Conservation (phyloP, 257 asterid species). For the Forsythia suspensa region DNA sequence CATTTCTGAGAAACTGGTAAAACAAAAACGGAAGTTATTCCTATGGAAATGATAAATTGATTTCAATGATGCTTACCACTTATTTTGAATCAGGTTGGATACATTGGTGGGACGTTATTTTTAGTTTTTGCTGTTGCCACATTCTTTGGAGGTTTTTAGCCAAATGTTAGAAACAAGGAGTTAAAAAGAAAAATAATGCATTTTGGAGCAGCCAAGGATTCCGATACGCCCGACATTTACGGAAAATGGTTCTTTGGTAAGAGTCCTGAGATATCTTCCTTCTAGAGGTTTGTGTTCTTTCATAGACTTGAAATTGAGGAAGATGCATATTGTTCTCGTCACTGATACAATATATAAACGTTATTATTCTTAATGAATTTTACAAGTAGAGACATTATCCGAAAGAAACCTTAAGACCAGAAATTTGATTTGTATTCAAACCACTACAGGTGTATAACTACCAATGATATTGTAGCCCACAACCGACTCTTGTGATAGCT, state of each 20-base stretch:
- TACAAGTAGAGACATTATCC: too few species aligned
- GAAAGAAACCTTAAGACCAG: too few species aligned
- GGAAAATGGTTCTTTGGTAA: not conserved
- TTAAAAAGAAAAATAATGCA: not conserved
- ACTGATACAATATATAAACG: too few species aligned
- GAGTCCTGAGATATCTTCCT: not conserved
- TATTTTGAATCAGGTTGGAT: constrained; percentile 67
- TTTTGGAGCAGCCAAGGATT: not conserved
- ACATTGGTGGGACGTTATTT: constrained; percentile 71
- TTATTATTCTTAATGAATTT: too few species aligned
- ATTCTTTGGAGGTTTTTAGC: constrained; percentile 78
- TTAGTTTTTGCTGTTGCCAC: constrained; percentile 76
- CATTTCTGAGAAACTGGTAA: constrained; percentile 94
- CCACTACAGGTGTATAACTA: too few species aligned
- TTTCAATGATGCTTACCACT: constrained; percentile 13
- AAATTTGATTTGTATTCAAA: too few species aligned
- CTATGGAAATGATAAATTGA: not conserved
- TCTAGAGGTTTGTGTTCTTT: not conserved
- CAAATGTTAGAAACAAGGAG: not conserved
- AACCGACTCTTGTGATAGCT: too few species aligned
- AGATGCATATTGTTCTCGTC: not conserved
- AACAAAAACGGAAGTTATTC: not conserved
- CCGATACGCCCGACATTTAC: not conserved
- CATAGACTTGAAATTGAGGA: not conserved
- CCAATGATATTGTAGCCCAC: too few species aligned